These are phyloP conservation scores for Hemileia vastatrix DNA, from an alignment of 1,284 basidiomycete genomes.

Conservation along the genomic window DNA sequence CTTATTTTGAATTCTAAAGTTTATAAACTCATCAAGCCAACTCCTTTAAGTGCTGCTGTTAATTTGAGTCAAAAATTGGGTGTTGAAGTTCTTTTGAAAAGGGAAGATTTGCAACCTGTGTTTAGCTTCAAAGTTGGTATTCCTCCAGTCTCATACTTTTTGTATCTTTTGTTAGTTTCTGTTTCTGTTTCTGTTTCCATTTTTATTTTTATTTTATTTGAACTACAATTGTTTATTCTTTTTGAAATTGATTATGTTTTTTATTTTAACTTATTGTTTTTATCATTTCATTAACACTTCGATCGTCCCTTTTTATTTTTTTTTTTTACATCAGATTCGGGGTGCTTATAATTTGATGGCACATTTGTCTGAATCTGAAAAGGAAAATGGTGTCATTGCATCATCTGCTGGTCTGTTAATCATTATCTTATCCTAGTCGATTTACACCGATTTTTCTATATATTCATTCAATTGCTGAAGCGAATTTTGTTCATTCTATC, in stretches of 20 bases:
- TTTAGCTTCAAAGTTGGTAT: constrained; percentile 84
- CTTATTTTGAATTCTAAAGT: constrained; percentile 89
- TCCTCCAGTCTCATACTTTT: too few relatives aligned
- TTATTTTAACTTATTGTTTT: background rate
- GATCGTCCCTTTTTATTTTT: background rate
- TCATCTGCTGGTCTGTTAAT: constrained; percentile 84
- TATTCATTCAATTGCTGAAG: background rate
- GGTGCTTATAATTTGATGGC: constrained; percentile 99
- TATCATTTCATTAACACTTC: background rate
- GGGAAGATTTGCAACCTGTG: constrained; percentile 90
- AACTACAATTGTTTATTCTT: too few relatives aligned
- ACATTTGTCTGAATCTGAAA: constrained; percentile 70
- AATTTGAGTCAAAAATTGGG: constrained; percentile 80
- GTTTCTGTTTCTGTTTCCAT: background rate
- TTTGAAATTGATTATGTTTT: background rate
- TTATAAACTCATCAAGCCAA: constrained; percentile 85
- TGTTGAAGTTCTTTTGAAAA: constrained; percentile 88
- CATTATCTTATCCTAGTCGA: background rate
- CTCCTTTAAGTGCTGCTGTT: constrained; percentile 74
- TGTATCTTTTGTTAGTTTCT: too few relatives aligned
- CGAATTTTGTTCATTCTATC: background rate
- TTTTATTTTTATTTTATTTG: background rate
- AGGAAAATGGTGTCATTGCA: constrained; percentile 95
- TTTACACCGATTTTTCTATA: background rate
- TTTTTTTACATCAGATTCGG: constrained; percentile 53